Conservation (phyloP, 2,329 filamentous ascomycete genomes). For the Colletotrichum coccodes region DNA sequence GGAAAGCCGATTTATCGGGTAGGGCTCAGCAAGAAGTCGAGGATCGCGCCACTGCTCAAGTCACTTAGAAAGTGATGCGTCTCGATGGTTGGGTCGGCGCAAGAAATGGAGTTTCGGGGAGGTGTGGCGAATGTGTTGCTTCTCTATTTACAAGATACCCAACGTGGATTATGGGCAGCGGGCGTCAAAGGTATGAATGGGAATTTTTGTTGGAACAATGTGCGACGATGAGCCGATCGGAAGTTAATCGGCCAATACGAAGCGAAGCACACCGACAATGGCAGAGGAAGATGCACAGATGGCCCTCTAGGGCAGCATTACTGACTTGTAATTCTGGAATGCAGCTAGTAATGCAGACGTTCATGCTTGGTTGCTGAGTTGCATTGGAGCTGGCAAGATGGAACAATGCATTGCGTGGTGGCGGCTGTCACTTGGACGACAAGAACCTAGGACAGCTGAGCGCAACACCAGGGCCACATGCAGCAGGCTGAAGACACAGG, state of each 20-base stretch:
- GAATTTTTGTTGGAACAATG: background rate
- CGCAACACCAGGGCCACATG: background rate
- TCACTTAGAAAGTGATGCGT: slow-evolving; percentile 51
- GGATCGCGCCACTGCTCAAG: slow-evolving; percentile 63
- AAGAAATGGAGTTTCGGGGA: background rate
- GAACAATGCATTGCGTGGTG: background rate
- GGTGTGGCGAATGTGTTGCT: background rate
- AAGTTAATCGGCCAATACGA: background rate
- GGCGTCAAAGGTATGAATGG: background rate
- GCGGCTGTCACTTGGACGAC: background rate
- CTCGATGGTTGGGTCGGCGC: background rate
- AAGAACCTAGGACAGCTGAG: too few relatives aligned
- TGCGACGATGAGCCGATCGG: background rate
- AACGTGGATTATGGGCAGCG: background rate
- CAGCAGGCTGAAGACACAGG: background rate
- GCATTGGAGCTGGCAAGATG: background rate
- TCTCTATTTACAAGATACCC: slow-evolving; percentile 14
- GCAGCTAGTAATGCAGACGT: background rate
- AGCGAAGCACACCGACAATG: background rate
- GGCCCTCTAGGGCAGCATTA: too few relatives aligned
- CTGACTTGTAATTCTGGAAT: background rate
- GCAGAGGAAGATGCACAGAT: background rate
- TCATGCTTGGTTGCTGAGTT: too few relatives aligned
- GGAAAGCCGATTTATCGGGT: slow-evolving; percentile 58
- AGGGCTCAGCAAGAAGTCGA: slow-evolving; percentile 60